Evolutionary conservation across 192 early-diverging fungal genomes (phyloP), one percentile per base, ranked within the genome.

Genomic region (Backusella mclennaniae): DNA sequence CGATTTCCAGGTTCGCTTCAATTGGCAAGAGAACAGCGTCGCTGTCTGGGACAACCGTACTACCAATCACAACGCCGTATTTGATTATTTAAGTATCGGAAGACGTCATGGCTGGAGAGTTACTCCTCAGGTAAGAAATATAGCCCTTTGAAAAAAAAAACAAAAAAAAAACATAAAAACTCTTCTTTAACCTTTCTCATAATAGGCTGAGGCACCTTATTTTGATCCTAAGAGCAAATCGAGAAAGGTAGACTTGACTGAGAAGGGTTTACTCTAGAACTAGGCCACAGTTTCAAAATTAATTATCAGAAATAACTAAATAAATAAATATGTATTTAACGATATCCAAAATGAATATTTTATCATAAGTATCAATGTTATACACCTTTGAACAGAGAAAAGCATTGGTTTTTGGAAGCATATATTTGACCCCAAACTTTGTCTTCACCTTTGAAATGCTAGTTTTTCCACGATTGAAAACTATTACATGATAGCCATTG

Each of bases 11-110:
- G 89, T 87, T 31, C 80, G 87, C 0, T 87, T 89, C 84, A 76
- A 79, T 15, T 91, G 89, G 90, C 66, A 81, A 42, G 87, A 89
- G 69, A 82, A 91, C 80, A 82, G 82, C 42, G 88, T 92, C 0
- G 91, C 91, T 12, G 85, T 93, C 36, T 92, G 91, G 90, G 89
- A 91, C 73, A 92, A 92, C 82, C 84, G 90, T 67, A 79, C 83
- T 1, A 86, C 85, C 12, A 76, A 82, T 66, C 89, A 93, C 70
- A 84, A 83, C 21, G 89, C 80, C 23, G 74, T 81, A 15, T 77
- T 74, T 74, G 73, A 81, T 39, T 77, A 74, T 31, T 35, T 68
- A n/a, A 44, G 23, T 4, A 41, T 74, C 14, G 75, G 72, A 38
- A 73, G 49, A 14, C 75, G 80, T 8, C 76, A 81, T 66, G 80